Evolutionary conservation across 129 eudicot genomes (phyloP).

Genomic region (Ambrosia trifida): DNA sequence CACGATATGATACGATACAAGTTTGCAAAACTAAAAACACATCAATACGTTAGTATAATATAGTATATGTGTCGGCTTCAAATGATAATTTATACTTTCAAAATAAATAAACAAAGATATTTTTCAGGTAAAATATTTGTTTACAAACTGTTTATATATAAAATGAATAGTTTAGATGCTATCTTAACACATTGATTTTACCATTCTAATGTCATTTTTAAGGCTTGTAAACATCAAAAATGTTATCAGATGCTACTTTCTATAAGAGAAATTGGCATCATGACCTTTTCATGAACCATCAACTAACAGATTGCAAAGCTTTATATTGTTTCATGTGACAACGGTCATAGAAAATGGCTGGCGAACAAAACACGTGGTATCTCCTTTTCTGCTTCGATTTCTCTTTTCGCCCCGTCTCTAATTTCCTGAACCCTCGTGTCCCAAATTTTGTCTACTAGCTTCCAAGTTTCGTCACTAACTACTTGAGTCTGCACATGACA

Average conservation of each 20-base stretch:
- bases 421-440: slow-evolving; percentile 62
- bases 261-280: not conserved
- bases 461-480: slow-evolving; percentile 86
- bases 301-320: not conserved
- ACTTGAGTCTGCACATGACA: slow-evolving; percentile 69
- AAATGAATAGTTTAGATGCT: too few relatives aligned
- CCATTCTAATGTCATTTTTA: not conserved
- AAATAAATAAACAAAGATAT: too few relatives aligned
- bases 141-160: too few relatives aligned
- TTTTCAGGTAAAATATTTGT: too few relatives aligned
- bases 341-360: slow-evolving; percentile 67
- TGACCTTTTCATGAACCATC: slow-evolving; percentile 8
- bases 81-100: too few relatives aligned
- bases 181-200: not conserved
- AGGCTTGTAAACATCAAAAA: not conserved
- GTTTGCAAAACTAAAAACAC: too few relatives aligned
- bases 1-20: too few relatives aligned
- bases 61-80: too few relatives aligned
- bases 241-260: slow-evolving; percentile 10
- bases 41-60: too few relatives aligned
- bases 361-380: slow-evolving; percentile 67
- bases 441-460: slow-evolving; percentile 76
- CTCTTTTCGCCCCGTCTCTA: slow-evolving; percentile 51
- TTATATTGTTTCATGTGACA: not conserved
- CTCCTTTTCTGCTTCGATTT: slow-evolving; percentile 61